Percentiles rank a stretch among this genome's conserved stretches.
Conservation (phyloP, 495 filamentous ascomycete genomes). For the Glonium stellatum region DNA sequence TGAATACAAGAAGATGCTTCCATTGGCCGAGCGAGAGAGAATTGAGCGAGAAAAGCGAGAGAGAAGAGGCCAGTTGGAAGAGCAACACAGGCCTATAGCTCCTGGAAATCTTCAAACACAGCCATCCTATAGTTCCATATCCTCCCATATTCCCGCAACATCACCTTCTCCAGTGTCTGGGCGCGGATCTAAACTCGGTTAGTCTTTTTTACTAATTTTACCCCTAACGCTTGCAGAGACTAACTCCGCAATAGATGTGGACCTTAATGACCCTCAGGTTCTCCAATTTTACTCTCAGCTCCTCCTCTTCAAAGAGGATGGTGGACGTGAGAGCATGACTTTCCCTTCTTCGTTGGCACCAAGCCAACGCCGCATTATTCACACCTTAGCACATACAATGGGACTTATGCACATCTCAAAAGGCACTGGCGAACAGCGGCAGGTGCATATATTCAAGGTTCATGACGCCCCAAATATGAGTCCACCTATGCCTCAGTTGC, state of each 20-base stretch:
- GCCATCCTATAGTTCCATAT: conserved; percentile 74
- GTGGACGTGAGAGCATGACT: conserved; percentile 65
- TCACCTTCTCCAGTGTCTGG: conserved; percentile 67
- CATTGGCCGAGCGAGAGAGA: conserved; percentile 83
- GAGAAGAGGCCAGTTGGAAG: conserved; percentile 89
- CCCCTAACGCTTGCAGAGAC: neutral
- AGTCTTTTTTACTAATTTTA: conserved; percentile 24
- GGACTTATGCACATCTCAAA: conserved; percentile 80
- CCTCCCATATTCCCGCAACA: conserved; percentile 60
- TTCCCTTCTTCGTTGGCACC: conserved; percentile 77
- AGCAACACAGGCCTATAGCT: conserved; percentile 79
- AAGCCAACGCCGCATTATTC: conserved; percentile 76
- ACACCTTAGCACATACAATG: conserved; percentile 94
- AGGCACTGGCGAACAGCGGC: conserved; percentile 75
- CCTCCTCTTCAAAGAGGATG: conserved; percentile 77
- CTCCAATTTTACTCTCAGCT: conserved; percentile 84
- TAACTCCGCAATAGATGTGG: conserved; percentile 52
- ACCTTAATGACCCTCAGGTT: conserved; percentile 81
- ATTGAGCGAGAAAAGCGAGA: conserved; percentile 97
- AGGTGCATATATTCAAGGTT: conserved; percentile 79
- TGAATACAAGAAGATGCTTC: conserved; percentile 99
- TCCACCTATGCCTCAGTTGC: conserved; percentile 55
- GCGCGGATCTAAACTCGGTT: conserved; percentile 54
- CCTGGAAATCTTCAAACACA: conserved; percentile 64
- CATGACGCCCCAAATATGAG: conserved; percentile 52